These are phyloP conservation scores for Beauveria varroae DNA, from an alignment of 2,329 filamentous ascomycete genomes.

Conservation along the genomic window DNA sequence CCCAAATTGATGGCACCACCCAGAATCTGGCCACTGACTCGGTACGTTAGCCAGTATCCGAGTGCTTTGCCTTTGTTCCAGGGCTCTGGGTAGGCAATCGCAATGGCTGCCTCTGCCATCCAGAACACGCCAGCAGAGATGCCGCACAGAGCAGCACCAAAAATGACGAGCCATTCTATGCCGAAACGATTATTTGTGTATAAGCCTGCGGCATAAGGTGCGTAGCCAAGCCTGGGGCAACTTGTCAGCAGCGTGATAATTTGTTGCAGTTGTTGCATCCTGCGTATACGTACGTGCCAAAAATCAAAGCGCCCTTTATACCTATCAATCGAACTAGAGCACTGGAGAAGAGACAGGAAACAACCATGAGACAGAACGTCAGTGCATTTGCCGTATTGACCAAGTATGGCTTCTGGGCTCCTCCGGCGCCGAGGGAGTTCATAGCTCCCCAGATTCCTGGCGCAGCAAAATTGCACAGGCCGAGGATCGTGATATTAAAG, in stretches of 20 bases:
- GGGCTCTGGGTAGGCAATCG: constrained; percentile 64
- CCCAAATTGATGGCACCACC: constrained; percentile 66
- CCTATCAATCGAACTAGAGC: constrained; percentile 59
- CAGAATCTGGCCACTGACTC: constrained; percentile 57
- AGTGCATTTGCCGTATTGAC: constrained; percentile 65
- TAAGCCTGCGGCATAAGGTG: constrained; percentile 62
- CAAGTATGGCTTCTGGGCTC: constrained; percentile 54
- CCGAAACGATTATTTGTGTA: constrained; percentile 68
- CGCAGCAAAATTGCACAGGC: constrained; percentile 61
- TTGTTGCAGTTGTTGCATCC: not conserved
- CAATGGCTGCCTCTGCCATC: constrained; percentile 68
- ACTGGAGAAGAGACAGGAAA: constrained; percentile 60
- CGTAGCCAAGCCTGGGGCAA: constrained; percentile 50
- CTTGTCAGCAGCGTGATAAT: not conserved
- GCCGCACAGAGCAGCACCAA: constrained; percentile 63
- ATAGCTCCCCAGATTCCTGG: constrained; percentile 68
- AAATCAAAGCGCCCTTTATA: constrained; percentile 62
- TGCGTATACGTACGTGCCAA: constrained; percentile 50
- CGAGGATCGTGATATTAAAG: constrained; percentile 65
- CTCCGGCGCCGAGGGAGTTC: constrained; percentile 66
- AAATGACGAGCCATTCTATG: constrained; percentile 58
- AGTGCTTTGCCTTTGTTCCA: constrained; percentile 58
- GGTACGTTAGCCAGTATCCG: constrained; percentile 58
- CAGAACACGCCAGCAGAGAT: constrained; percentile 67
- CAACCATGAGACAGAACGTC: constrained; percentile 65